Evolutionary conservation across 2,329 filamentous ascomycete species (phyloP).

Genomic region (Microdochium nivale): DNA sequence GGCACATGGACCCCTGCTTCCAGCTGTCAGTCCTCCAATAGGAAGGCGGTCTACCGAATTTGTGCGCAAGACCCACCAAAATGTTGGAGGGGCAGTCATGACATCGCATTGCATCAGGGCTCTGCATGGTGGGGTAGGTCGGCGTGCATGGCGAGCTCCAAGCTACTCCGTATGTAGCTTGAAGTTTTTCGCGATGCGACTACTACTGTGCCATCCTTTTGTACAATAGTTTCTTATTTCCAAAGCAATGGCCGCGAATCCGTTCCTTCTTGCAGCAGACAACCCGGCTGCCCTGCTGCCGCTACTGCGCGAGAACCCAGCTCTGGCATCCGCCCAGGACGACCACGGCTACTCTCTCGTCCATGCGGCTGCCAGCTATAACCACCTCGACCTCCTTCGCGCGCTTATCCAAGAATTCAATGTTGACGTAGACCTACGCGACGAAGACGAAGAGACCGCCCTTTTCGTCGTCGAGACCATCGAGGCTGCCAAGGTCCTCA

Average conservation of each 20-base stretch:
- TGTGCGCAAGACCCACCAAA: background rate
- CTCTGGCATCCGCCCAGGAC: conserved; percentile 74
- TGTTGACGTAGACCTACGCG: conserved; percentile 71
- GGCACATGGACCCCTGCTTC: background rate
- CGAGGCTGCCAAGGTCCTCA: conserved; percentile 66
- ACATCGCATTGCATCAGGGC: background rate
- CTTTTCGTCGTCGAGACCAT: conserved; percentile 83
- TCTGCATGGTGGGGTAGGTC: background rate
- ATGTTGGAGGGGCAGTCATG: background rate
- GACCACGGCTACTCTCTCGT: conserved; percentile 89
- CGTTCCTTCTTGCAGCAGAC: conserved; percentile 73
- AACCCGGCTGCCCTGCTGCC: conserved; percentile 65
- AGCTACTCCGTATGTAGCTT: too few species aligned
- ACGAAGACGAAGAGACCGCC: conserved; percentile 92
- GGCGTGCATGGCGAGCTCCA: background rate
- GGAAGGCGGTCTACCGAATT: background rate
- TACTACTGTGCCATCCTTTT: background rate
- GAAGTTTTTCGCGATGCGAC: too few species aligned
- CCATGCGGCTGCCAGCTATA: conserved; percentile 90
- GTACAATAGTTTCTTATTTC: background rate
- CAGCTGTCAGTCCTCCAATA: background rate
- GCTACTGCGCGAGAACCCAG: conserved; percentile 64
- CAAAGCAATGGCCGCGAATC: conserved; percentile 44
- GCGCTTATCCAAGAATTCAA: conserved; percentile 66
- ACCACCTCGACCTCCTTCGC: conserved; percentile 72